phyloP scores from a whole-genome alignment of 441 rosid genomes.

The Isatis lusitanica region DNA sequence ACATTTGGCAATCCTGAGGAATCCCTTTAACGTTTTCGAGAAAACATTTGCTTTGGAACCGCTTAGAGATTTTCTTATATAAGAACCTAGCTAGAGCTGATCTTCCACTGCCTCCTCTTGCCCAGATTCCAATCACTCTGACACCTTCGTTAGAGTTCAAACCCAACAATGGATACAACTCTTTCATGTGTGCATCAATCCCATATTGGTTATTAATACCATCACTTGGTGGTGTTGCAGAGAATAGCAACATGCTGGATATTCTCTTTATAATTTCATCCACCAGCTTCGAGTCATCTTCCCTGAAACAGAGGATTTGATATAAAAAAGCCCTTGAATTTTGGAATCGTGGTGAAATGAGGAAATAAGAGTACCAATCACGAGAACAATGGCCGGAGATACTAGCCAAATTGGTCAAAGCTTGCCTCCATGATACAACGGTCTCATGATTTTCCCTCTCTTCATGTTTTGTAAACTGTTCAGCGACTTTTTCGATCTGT shows the following conservation, averaged over 20 bases:
- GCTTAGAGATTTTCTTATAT: conserved; percentile 12
- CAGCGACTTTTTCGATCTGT: conserved; percentile 35
- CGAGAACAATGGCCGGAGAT: conserved; percentile 41
- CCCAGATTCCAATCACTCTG: conserved; percentile 33
- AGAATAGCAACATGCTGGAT: conserved; percentile 1
- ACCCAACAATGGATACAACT: background rate
- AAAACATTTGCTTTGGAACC: conserved; percentile 26
- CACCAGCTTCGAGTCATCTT: conserved; percentile 30
- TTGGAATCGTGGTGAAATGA: background rate
- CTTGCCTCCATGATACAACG: conserved; percentile 47
- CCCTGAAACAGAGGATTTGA: conserved; percentile 22
- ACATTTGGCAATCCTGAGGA: background rate
- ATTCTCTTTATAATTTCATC: conserved; percentile 19
- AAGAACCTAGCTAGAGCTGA: conserved; percentile 25
- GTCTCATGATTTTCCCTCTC: conserved; percentile 26
- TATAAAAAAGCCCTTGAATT: background rate
- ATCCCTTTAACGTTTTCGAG: conserved; percentile 19
- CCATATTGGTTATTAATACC: background rate
- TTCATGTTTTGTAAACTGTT: conserved; percentile 34
- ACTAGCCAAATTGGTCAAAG: conserved; percentile 44
- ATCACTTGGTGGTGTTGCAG: conserved; percentile 21
- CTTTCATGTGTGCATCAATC: conserved; percentile 34
- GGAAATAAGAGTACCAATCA: conserved; percentile 19
- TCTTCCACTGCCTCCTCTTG: conserved; percentile 26
- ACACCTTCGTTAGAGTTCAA: conserved; percentile 13